phyloP scores from a whole-genome alignment of 139 green algal genomes.

The Gonium pectorale region DNA sequence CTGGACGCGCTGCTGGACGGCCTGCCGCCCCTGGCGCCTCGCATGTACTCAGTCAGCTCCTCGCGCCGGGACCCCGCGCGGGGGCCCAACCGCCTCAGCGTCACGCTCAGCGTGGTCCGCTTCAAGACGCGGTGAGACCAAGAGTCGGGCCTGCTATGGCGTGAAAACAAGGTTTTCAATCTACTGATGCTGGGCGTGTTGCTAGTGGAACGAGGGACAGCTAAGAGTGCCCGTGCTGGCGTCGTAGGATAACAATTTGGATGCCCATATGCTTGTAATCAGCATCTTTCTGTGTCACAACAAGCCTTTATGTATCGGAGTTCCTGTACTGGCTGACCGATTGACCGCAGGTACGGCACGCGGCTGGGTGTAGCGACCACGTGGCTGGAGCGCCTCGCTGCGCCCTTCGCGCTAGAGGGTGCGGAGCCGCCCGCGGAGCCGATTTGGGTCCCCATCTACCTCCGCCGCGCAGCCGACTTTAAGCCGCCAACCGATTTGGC shows the following conservation, averaged over 20 bases:
- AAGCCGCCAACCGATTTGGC: slow-evolving; percentile 45
- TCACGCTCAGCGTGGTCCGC: slow-evolving; percentile 86
- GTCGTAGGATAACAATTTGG: too few species aligned
- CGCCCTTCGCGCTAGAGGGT: slow-evolving; percentile 27
- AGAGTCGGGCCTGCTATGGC: too few species aligned
- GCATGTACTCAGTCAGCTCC: slow-evolving; percentile 92
- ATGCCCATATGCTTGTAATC: too few species aligned
- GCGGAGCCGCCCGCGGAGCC: not conserved
- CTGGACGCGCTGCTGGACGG: slow-evolving; percentile 86
- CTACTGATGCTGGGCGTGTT: too few species aligned
- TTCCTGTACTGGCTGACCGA: too few species aligned
- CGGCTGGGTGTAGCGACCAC: slow-evolving; percentile 82
- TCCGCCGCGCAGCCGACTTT: slow-evolving; percentile 49
- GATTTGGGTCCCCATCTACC: slow-evolving; percentile 50
- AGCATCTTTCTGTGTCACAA: too few species aligned
- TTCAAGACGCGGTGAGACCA: slow-evolving; percentile 72
- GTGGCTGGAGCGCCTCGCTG: slow-evolving; percentile 78
- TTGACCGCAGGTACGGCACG: slow-evolving; percentile 54
- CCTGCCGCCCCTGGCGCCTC: slow-evolving; percentile 80
- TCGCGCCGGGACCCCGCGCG: not conserved
- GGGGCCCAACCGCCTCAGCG: slow-evolving; percentile 28
- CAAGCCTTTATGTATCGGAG: too few species aligned
- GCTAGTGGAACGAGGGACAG: too few species aligned
- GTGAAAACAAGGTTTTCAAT: too few species aligned
- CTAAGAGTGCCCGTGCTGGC: too few species aligned